A percentile compares a stretch with the other conserved stretches of the same genome.
These are phyloP conservation scores for Clonostachys byssicola DNA, from an alignment of 2,329 filamentous ascomycete species.

Conservation along the genomic window DNA sequence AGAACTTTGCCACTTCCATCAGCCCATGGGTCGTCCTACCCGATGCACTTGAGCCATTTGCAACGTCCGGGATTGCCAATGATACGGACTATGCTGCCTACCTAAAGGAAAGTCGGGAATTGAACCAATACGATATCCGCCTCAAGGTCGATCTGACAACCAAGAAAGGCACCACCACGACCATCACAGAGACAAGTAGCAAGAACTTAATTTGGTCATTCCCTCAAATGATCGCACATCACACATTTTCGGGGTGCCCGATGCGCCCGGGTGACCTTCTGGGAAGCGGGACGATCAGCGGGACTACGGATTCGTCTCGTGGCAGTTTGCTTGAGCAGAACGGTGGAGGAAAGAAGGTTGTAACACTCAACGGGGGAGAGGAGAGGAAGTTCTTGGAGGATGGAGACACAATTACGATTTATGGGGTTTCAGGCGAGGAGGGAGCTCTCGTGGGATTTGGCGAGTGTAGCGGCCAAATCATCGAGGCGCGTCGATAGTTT, in stretches of 20 bases:
- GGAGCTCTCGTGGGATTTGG: background rate
- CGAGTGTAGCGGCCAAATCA: background rate
- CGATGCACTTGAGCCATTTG: constrained; percentile 43
- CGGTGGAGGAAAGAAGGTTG: constrained; percentile 59
- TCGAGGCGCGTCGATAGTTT: no score
- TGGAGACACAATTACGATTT: constrained; percentile 65
- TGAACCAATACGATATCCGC: constrained; percentile 25
- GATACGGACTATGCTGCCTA: constrained; percentile 25
- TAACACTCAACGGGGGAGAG: constrained; percentile 60
- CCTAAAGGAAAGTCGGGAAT: constrained; percentile 50
- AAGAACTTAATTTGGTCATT: constrained; percentile 64
- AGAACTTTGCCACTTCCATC: constrained; percentile 56
- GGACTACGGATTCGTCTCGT: constrained; percentile 50
- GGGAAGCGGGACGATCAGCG: constrained; percentile 43
- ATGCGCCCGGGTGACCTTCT: constrained; percentile 67
- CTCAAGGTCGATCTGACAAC: constrained; percentile 21
- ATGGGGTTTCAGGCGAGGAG: background rate
- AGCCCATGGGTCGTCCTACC: constrained; percentile 59
- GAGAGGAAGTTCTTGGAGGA: constrained; percentile 70
- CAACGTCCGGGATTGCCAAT: constrained; percentile 18
- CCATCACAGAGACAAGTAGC: constrained; percentile 7
- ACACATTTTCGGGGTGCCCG: constrained; percentile 67
- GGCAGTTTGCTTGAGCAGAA: constrained; percentile 73
- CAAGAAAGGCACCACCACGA: background rate
- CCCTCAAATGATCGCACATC: constrained; percentile 74